A percentile compares a stretch with the other conserved stretches of the same genome.
Conservation (phyloP, 768 basidiomycete genomes). For the Pleurotus sapidus region DNA sequence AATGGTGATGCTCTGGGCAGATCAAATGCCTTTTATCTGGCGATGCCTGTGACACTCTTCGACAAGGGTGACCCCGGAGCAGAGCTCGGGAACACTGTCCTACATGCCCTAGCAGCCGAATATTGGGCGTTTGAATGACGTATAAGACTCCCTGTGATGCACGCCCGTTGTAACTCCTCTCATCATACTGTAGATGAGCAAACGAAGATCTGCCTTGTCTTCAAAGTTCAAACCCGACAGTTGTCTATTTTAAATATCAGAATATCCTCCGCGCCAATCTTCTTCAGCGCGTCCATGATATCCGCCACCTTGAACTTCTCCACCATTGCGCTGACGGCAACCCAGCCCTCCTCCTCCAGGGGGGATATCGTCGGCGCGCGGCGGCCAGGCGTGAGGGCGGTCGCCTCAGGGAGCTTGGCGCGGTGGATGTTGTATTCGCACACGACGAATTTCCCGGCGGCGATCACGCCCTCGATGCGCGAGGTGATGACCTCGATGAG, state of each 20-base stretch:
- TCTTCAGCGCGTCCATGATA: conserved; percentile 86
- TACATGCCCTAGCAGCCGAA: no score
- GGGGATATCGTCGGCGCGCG: conserved; percentile 86
- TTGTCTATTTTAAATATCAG: conserved; percentile 89
- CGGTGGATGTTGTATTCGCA: conserved; percentile 92
- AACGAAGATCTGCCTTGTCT: no score
- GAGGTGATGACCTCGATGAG: conserved; percentile 79
- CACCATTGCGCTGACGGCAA: conserved; percentile 91
- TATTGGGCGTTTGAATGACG: no score
- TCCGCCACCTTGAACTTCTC: conserved; percentile 76
- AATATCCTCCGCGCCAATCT: conserved; percentile 86
- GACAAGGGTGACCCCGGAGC: no score
- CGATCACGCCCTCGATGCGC: conserved; percentile 90
- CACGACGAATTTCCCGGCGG: conserved; percentile 81
- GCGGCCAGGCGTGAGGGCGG: conserved; percentile 80
- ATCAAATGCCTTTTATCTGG: no score
- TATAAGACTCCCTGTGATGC: no score
- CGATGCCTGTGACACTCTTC: no score
- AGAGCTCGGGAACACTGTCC: no score
- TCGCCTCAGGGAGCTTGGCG: conserved; percentile 56
- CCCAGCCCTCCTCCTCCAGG: conserved; percentile 83
- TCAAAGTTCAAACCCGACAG: conserved; percentile 88
- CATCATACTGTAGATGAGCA: no score
- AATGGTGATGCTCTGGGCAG: no score
- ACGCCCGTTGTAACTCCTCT: no score